Conservation (phyloP, 2,329 filamentous ascomycete species). For the Phyllosticta citrichinensis region DNA sequence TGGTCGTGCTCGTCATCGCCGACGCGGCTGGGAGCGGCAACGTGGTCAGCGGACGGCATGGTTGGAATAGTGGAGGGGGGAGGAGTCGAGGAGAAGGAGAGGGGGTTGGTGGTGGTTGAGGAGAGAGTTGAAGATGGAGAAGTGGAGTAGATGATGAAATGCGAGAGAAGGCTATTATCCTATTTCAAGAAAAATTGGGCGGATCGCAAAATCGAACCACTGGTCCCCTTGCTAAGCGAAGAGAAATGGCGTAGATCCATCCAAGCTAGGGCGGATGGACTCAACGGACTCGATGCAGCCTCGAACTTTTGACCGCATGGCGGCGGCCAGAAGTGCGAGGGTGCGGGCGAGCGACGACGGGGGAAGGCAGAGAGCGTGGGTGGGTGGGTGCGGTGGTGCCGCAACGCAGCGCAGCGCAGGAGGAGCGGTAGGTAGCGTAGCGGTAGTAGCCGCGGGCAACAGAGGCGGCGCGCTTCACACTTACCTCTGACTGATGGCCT, state of each 20-base stretch:
- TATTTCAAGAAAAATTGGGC: constrained; percentile 18
- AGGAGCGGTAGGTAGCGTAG: not conserved
- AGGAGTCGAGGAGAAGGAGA: constrained; percentile 8
- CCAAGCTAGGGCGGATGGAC: not conserved
- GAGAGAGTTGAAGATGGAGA: not conserved
- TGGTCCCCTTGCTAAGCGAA: constrained; percentile 12
- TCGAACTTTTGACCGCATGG: constrained; percentile 2
- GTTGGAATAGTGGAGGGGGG: constrained; percentile 8
- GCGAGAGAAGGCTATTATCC: not conserved
- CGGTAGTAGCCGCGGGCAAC: not conserved
- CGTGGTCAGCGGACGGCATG: constrained; percentile 25
- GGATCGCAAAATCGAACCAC: constrained; percentile 14
- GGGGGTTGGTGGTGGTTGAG: constrained; percentile 4
- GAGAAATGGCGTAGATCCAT: not conserved
- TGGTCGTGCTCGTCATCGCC: constrained; percentile 61
- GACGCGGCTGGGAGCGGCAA: constrained; percentile 28
- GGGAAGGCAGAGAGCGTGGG: not conserved
- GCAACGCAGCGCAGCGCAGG: not conserved
- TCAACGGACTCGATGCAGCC: constrained; percentile 11
- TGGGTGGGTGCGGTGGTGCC: not conserved
- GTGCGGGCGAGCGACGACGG: not conserved
- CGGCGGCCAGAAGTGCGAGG: not conserved
- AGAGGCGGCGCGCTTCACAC: constrained; percentile 18
- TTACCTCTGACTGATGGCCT: constrained; percentile 50
- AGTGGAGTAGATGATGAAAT: constrained; percentile 4